Evolutionary conservation across 2,329 filamentous ascomycete species (phyloP).

Genomic region (Epichloe festucae): DNA sequence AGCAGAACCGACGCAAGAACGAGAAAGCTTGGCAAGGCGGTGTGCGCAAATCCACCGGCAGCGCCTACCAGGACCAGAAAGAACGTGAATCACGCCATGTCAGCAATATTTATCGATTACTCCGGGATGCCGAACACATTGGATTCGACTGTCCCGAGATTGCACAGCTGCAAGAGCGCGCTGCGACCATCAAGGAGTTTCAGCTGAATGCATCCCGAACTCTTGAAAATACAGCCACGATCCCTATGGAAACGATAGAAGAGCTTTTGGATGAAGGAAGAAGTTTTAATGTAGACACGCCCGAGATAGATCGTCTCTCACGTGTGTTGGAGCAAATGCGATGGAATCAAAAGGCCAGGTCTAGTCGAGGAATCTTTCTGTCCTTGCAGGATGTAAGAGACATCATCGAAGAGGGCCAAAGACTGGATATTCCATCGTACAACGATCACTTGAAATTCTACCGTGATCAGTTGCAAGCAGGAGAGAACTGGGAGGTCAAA

Average conservation of each 20-base stretch:
- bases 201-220: conserved; percentile 61
- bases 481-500: conserved; percentile 83
- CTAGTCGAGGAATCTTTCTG: conserved; percentile 49
- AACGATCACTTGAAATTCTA: conserved; percentile 71
- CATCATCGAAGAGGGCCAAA: conserved; percentile 63
- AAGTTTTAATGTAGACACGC: conserved; percentile 80
- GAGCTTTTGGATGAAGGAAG: conserved; percentile 84
- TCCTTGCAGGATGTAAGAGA: conserved; percentile 67
- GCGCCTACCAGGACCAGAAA: conserved; percentile 52
- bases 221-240: conserved; percentile 50
- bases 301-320: conserved; percentile 73
- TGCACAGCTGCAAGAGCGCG: conserved; percentile 68
- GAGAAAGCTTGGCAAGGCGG: conserved; percentile 74
- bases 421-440: conserved; percentile 64
- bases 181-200: conserved; percentile 73
- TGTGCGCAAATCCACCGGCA: conserved; percentile 53
- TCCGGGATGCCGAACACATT: conserved; percentile 71
- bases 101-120: conserved; percentile 73
- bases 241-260: conserved; percentile 64
- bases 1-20: conserved; percentile 91
- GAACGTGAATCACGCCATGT: conserved; percentile 78
- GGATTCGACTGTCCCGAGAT: conserved; percentile 94
- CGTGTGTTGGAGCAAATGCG: conserved; percentile 71
- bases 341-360: conserved; percentile 71
- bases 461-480: conserved; percentile 61